Evolutionary conservation across 441 rosid species (phyloP).

Genomic region (Aleurites moluccanus): DNA sequence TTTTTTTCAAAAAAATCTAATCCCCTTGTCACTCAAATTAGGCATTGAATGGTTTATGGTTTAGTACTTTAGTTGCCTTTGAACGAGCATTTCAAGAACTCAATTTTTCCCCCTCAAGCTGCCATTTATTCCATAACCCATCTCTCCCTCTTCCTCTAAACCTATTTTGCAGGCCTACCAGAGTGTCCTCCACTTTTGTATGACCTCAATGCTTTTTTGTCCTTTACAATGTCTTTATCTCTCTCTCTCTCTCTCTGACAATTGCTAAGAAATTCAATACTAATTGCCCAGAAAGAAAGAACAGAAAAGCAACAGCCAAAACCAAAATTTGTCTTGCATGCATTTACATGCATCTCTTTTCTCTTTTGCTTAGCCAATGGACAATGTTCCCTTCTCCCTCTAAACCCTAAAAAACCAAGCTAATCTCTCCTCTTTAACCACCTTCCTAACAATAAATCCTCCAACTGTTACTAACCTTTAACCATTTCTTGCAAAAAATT

Average conservation of each 20-base stretch:
- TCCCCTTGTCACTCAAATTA: too few relatives aligned
- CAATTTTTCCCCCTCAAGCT: not conserved
- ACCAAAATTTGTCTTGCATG: slow-evolving; percentile 39
- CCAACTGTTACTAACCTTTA: slow-evolving; percentile 29
- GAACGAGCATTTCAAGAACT: not conserved
- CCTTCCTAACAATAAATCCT: slow-evolving; percentile 21
- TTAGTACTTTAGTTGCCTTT: not conserved
- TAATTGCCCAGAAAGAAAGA: slow-evolving; percentile 32
- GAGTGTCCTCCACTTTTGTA: slow-evolving; percentile 9
- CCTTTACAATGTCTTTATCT: slow-evolving; percentile 11
- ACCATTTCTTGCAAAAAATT: slow-evolving; percentile 10
- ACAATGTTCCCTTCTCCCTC: slow-evolving; percentile 27
- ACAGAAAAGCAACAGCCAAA: slow-evolving; percentile 28
- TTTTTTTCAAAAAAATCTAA: too few relatives aligned
- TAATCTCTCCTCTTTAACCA: slow-evolving; percentile 16
- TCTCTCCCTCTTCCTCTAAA: not conserved
- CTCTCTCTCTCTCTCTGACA: too few relatives aligned
- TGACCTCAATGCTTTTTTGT: slow-evolving; percentile 27
- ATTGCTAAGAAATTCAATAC: not conserved
- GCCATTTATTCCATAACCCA: slow-evolving; percentile 6
- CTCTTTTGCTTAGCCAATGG: slow-evolving; percentile 30
- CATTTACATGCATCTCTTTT: slow-evolving; percentile 30
- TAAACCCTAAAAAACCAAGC: slow-evolving; percentile 23
- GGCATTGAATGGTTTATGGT: too few relatives aligned
- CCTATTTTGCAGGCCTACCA: slow-evolving; percentile 10